These are phyloP conservation scores for Myxozyma mucilagina DNA, from an alignment of 805 yeast species.

Conservation along the genomic window DNA sequence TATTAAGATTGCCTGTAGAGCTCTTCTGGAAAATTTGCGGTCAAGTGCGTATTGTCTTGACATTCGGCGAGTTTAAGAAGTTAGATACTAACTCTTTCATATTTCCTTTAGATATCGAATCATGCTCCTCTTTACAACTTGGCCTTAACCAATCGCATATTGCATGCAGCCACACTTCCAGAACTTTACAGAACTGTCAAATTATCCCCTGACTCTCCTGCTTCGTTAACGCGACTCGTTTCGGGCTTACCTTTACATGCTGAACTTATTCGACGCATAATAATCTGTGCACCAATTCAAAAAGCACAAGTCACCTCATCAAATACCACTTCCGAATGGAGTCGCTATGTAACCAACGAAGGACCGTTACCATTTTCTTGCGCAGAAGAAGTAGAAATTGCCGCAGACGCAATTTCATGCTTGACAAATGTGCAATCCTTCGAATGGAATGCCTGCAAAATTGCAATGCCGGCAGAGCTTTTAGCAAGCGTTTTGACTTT, in stretches of 20 bases:
- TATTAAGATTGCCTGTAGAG: slow-evolving; percentile 23
- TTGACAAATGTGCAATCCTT: slow-evolving; percentile 2
- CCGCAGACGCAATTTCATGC: not conserved
- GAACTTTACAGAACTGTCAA: slow-evolving; percentile 21
- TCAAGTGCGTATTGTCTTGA: slow-evolving; percentile 17
- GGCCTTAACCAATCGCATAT: slow-evolving; percentile 8
- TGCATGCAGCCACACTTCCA: slow-evolving; percentile 20
- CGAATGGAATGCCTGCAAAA: slow-evolving; percentile 24
- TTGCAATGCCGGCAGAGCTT: slow-evolving; percentile 16
- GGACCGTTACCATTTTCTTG: not conserved
- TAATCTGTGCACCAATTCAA: not conserved
- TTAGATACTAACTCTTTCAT: not conserved
- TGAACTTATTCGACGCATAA: slow-evolving; percentile 6
- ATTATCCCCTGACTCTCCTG: slow-evolving; percentile 1
- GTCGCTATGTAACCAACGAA: not conserved
- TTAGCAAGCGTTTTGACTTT: slow-evolving; percentile 7
- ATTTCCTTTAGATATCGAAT: slow-evolving; percentile 1
- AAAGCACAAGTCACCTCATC: not conserved
- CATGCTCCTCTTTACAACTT: slow-evolving; percentile 11
- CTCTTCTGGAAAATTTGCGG: slow-evolving; percentile 26
- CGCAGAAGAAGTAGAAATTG: not conserved
- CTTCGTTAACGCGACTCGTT: slow-evolving; percentile 8
- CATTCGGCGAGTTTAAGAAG: not conserved
- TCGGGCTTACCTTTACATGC: slow-evolving; percentile 7
- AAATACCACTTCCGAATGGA: not conserved